Conservation (phyloP, 2,329 filamentous ascomycete species). For the Aspergillus fijiensis region DNA sequence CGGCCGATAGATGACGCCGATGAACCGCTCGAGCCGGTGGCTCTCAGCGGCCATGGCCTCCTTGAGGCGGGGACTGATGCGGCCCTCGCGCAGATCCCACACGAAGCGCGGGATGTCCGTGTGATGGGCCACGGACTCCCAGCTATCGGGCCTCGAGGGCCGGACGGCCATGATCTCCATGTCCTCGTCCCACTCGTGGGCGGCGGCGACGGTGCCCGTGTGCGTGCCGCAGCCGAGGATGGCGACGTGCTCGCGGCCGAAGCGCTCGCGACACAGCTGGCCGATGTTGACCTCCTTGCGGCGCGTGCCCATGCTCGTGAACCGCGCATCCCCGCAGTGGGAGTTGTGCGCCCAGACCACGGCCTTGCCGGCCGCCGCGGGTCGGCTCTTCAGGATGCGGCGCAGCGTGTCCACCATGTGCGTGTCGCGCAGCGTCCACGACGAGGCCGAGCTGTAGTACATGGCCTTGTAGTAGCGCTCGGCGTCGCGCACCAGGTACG, state of each 20-base stretch:
- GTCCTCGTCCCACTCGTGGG: slow-evolving; percentile 52
- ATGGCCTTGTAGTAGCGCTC: slow-evolving; percentile 55
- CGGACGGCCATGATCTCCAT: slow-evolving; percentile 52
- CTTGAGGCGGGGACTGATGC: slow-evolving; percentile 37
- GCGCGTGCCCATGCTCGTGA: slow-evolving; percentile 49
- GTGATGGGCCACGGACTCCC: slow-evolving; percentile 51
- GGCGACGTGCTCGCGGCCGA: slow-evolving; percentile 42
- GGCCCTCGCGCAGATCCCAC: slow-evolving; percentile 46
- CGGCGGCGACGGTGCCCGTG: slow-evolving; percentile 54
- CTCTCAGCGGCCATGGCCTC: slow-evolving; percentile 37
- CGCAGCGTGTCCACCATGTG: slow-evolving; percentile 54
- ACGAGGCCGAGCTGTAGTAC: slow-evolving; percentile 51
- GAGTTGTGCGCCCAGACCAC: slow-evolving; percentile 57
- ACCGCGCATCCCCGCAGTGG: slow-evolving; percentile 55
- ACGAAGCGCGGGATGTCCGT: slow-evolving; percentile 48
- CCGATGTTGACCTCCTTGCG: slow-evolving; percentile 53
- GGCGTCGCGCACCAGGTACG: slow-evolving; percentile 50
- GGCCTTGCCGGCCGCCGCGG: slow-evolving; percentile 42
- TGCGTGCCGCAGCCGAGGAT: slow-evolving; percentile 53
- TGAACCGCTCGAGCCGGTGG: slow-evolving; percentile 50
- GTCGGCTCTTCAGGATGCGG: slow-evolving; percentile 46
- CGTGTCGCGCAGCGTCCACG: slow-evolving; percentile 54
- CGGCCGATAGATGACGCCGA: slow-evolving; percentile 55
- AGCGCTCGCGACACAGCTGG: slow-evolving; percentile 52
- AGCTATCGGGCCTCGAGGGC: slow-evolving; percentile 49